Percentiles rank a stretch among this genome's conserved stretches.
phyloP scores from a whole-genome alignment of 129 eudicot species.

The Chrysanthemum lavandulifolium region DNA sequence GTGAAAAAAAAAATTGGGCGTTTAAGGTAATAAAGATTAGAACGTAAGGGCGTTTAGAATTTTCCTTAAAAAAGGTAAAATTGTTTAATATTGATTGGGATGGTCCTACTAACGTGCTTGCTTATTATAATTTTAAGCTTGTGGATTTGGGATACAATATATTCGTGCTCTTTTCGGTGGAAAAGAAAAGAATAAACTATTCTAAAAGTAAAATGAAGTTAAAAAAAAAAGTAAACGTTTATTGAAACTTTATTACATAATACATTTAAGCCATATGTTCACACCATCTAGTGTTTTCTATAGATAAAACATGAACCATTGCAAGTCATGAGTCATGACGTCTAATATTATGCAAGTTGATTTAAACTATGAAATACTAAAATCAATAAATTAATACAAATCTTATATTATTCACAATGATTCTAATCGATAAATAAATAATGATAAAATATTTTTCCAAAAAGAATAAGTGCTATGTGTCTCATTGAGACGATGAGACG shows the following conservation, averaged over 20 bases:
- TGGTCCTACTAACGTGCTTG: constrained; percentile 28
- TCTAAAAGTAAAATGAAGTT: not conserved
- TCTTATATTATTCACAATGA: too few relatives aligned
- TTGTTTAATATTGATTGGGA: constrained; percentile 2
- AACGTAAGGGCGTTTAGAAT: too few relatives aligned
- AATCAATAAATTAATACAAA: too few relatives aligned
- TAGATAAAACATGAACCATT: not conserved
- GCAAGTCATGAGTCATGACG: not conserved
- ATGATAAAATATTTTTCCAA: too few relatives aligned
- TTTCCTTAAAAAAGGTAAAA: not conserved
- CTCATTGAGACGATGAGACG: too few relatives aligned
- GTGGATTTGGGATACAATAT: constrained; percentile 12
- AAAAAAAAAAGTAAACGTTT: not conserved
- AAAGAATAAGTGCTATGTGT: too few relatives aligned
- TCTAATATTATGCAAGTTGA: too few relatives aligned
- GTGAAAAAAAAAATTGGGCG: too few relatives aligned
- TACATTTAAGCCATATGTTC: not conserved
- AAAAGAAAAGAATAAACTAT: constrained; percentile 17
- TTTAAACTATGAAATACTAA: too few relatives aligned
- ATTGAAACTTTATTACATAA: not conserved
- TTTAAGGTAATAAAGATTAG: too few relatives aligned
- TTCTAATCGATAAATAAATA: too few relatives aligned
- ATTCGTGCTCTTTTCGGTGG: constrained; percentile 33
- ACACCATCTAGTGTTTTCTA: too few relatives aligned
- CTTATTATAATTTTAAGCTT: constrained; percentile 17